A percentile compares a stretch with the other conserved stretches of the same genome.
phyloP scores from a whole-genome alignment of 1,284 basidiomycete genomes.

The Trichosporon sp. region DNA sequence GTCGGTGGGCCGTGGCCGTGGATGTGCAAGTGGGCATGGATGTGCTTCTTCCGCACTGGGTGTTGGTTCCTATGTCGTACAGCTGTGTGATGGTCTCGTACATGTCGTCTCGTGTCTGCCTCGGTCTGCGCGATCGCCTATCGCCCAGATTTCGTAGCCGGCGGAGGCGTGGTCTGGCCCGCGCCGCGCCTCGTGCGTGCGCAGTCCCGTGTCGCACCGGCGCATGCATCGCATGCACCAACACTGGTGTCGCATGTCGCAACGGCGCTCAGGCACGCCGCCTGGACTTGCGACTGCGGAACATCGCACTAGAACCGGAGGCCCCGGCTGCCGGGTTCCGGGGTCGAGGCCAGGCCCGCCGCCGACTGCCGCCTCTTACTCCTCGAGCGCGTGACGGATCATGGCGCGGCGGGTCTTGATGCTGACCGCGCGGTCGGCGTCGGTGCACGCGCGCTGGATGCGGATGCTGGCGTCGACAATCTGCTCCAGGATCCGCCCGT shows the following conservation, averaged over 20 bases:
- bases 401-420: constrained; percentile 25
- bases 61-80: neutral
- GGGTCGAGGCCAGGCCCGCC: neutral
- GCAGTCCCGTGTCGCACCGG: neutral
- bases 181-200: neutral
- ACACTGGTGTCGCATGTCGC: neutral
- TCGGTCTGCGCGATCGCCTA: neutral
- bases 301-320: neutral
- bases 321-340: constrained; percentile 10
- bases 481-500: constrained; percentile 19
- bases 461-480: constrained; percentile 24
- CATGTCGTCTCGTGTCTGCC: neutral
- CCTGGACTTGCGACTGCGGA: neutral
- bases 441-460: constrained; percentile 23
- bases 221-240: neutral
- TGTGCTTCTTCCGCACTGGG: neutral
- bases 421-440: constrained; percentile 21
- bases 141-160: neutral
- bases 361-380: neutral
- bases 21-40: neutral
- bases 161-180: neutral
- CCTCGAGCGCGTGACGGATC: constrained; percentile 24
- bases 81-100: neutral
- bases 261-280: neutral
- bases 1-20: neutral